Conservation (phyloP, 768 basidiomycete genomes). For the Cantharellus cinnabarinus region DNA sequence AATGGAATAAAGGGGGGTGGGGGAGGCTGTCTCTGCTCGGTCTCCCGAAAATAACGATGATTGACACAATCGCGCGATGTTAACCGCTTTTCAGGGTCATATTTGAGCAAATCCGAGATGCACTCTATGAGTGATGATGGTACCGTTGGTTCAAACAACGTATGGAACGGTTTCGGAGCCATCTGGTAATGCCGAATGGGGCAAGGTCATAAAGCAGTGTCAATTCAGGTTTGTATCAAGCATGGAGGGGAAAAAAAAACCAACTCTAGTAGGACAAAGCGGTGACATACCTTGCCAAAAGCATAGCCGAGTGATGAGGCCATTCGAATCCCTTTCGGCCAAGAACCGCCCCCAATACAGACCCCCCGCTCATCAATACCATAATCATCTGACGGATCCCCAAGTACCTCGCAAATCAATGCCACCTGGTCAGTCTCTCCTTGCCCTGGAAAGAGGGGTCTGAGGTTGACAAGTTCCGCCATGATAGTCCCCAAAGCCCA, state of each 20-base stretch:
- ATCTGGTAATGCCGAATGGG: slow-evolving; percentile 11
- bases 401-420: slow-evolving; percentile 79
- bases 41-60: slow-evolving; percentile 77
- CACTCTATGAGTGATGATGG: slow-evolving; percentile 74
- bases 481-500: slow-evolving; percentile 99
- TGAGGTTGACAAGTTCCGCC: slow-evolving; percentile 87
- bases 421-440: slow-evolving; percentile 85
- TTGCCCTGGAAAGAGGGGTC: slow-evolving; percentile 86
- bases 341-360: slow-evolving; percentile 67
- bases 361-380: slow-evolving; percentile 51
- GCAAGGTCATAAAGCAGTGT: not conserved
- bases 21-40: slow-evolving; percentile 13
- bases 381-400: slow-evolving; percentile 74
- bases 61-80: slow-evolving; percentile 75
- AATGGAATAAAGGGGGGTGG: slow-evolving; percentile 4
- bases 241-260: not conserved
- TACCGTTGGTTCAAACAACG: slow-evolving; percentile 58
- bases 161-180: slow-evolving; percentile 23
- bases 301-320: slow-evolving; percentile 68
- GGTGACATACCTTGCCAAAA: slow-evolving; percentile 56
- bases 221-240: not conserved
- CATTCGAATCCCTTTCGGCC: slow-evolving; percentile 72
- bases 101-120: slow-evolving; percentile 78
- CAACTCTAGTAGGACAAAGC: slow-evolving; percentile 10
- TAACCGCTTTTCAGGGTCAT: slow-evolving; percentile 72